Base-by-base conservation (phyloP, 768 basidiomycete genomes). In the Ephemerocybe angulata region DNA sequence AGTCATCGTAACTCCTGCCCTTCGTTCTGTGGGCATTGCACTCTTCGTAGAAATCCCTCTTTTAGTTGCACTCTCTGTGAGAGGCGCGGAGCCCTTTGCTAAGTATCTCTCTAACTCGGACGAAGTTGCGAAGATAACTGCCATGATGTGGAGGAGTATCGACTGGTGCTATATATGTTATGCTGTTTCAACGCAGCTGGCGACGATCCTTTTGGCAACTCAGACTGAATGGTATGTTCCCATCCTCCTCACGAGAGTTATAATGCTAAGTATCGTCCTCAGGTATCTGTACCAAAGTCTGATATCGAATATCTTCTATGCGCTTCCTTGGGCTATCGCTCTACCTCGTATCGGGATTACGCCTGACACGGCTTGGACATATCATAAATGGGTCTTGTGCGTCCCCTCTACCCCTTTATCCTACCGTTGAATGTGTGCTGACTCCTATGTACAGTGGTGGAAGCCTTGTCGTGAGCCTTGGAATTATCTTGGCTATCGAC, bases 131-230 rank as follows among this genome's bases (percentile, higher is more conserved):
- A 55, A 52, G 2, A 62, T 66, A 15, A 63, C 65, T 0, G 60
- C 56, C 15, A 63, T 59, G 59, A 63, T 66, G 63, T 63, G 63
- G 63, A 49, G 50, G 43, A 62, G 55, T 35, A 64, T 64, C 17
- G 63, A 66, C 40, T 64, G 63, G 60, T 64, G 62, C 50, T 66
- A 66, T 44, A 66, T 66, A 31, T 60, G 52, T 43, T 64, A 66
- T 44, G 65, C 43, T 2, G 57, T 63, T 8, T 63, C 62, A n/a
- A 63, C 65, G 3, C 65, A 64, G 60, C 55, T 66, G 11, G 65
- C 63, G 8, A 60, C 62, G 8, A 60, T 66, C 7, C 50, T 64
- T 10, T 42, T 64, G 6, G 63, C 65, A 4, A 64, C 63, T 1
- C 40, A 61, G 35, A 56, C 63, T 1, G 41, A 46, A 52, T 66